Base-by-base conservation (phyloP, 148 eudicot species). In the Diospyros kaki region DNA sequence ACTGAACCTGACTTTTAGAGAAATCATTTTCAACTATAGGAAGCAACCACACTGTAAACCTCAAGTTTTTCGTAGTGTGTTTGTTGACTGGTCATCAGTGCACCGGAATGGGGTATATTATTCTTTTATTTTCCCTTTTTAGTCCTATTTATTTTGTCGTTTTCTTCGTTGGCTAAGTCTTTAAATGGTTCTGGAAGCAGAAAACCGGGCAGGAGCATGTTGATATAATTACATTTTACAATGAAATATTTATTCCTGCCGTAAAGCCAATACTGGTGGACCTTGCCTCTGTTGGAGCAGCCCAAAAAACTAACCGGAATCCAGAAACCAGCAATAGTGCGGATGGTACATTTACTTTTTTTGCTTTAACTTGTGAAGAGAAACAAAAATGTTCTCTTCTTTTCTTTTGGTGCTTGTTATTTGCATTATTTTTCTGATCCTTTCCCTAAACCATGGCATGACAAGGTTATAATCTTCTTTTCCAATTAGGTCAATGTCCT, bases 41-140 rank as follows among this genome's bases (percentile, higher is more conserved):
- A 96, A 89, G 84, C 98, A 91, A 77, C 93, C 99, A 70, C 98
- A 93, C 44, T 93, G 93, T 81, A 96, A 91, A 81, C 85, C 91
- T 55, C 95, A 86, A 76, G 95, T 96, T 78, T 93, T 91, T 68
- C 97, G 97, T 8, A 91, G 88, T 75, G 98, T 96, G 53, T 96
- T 77, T 85, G 89, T 96, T 75, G 97, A 89, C 75, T 86, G 97
- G 93, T 82, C 92, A 65, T 87, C 96, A 61, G 70, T 86, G 60
- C 94, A 81, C 17, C 87, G 81, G 14, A 84, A 71, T 82, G 91
- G 90, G 86, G 99, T 96, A 87, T 81, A 66, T 68, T 54, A 28
- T 60, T 17, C 42, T 73, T 43, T 48, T 74, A 66, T 4, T 13
- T 38, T 62, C 64, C 38, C 48, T 56, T 73, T 44, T 17, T 55